Percentiles rank a stretch among this genome's conserved stretches.
phyloP scores from a whole-genome alignment of 306 rosid species.

The Cucurbita moschata region DNA sequence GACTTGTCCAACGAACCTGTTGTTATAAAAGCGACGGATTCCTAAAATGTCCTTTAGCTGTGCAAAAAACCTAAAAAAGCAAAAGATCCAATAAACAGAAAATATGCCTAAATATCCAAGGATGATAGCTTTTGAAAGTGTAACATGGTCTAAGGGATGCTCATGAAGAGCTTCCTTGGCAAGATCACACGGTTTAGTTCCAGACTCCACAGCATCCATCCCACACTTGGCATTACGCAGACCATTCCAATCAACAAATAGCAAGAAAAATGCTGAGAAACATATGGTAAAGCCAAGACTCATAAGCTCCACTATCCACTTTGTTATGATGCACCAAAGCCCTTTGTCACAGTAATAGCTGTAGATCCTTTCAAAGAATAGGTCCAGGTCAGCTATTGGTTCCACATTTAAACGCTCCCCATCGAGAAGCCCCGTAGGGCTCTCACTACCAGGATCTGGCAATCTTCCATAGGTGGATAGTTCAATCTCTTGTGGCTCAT shows the following conservation, averaged over 20 bases:
- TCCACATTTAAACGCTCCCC: constrained; percentile 62
- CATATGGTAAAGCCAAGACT: constrained; percentile 78
- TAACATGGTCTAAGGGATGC: constrained; percentile 76
- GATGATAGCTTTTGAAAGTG: constrained; percentile 56
- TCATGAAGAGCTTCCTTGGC: constrained; percentile 64
- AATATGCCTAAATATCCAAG: constrained; percentile 84
- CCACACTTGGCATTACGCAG: constrained; percentile 93
- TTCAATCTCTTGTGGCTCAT: constrained; percentile 59
- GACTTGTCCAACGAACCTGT: constrained; percentile 29
- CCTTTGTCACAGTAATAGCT: constrained; percentile 85
- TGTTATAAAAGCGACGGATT: constrained; percentile 68
- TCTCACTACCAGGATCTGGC: constrained; percentile 64
- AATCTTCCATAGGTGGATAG: constrained; percentile 48
- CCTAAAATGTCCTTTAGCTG: constrained; percentile 58
- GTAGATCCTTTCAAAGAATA: constrained; percentile 86
- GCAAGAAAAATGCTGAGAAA: constrained; percentile 73
- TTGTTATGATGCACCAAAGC: constrained; percentile 75
- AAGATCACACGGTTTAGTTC: constrained; percentile 86
- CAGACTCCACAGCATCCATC: constrained; percentile 88
- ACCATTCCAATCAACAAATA: constrained; percentile 87
- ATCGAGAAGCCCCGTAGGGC: constrained; percentile 75
- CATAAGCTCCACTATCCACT: constrained; percentile 87
- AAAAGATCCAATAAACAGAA: constrained; percentile 72
- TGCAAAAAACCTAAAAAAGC: constrained; percentile 81
- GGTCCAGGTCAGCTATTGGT: constrained; percentile 85